Base-by-base conservation (phyloP, 208 protist genomes). In the Novymonas esmeraldas region DNA sequence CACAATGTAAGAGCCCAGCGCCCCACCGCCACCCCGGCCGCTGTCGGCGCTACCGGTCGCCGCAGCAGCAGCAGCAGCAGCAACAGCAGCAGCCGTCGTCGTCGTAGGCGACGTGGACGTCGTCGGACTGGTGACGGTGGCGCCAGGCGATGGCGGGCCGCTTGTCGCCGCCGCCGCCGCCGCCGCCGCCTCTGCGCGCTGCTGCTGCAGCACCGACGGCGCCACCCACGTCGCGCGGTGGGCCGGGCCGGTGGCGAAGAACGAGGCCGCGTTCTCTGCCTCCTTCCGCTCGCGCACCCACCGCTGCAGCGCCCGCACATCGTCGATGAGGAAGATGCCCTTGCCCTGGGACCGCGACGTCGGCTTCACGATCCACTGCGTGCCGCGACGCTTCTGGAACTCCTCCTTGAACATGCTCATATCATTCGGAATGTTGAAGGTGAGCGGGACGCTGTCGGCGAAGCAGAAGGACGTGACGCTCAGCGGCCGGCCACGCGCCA, bases 311-410 rank as follows among this genome's bases (percentile, higher is more conserved):
- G 98, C 93, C 51, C 85, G 67, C 10, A 98, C 69, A 60, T 95
- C 90, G 71, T 92, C 97, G 57, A 99, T 88, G 45, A 99, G 79
- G 59, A 99, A 98, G 42, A 99, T 99, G 36, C 98, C 98, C n/a
- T 87, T 90, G 39, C 98, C 98, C 69, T 98, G 97, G 10, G 95
- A 91, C 33, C 85, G 76, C 6, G 82, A 81, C 7, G 94, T 90
- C 11, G 98, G 98, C 74, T 99, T 99, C 64, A 98, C 88, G 71
- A 99, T 99, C 97, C 97, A 99, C 54, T 92, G 85, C 20, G 70
- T 73, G 18, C 81, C 70, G 48, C 89, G 79, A 50, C 81, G 70
- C 63, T 77, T 84, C 70, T 91, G 90, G 69, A 93, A 98, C 85
- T 98, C 94, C 76, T 99, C 96, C 20, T 91, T 87, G 82, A 99